A percentile compares a stretch with the other conserved stretches of the same genome.
Evolutionary conservation across 257 asterid genomes (phyloP).

Genomic region (Capsicum chinense): DNA sequence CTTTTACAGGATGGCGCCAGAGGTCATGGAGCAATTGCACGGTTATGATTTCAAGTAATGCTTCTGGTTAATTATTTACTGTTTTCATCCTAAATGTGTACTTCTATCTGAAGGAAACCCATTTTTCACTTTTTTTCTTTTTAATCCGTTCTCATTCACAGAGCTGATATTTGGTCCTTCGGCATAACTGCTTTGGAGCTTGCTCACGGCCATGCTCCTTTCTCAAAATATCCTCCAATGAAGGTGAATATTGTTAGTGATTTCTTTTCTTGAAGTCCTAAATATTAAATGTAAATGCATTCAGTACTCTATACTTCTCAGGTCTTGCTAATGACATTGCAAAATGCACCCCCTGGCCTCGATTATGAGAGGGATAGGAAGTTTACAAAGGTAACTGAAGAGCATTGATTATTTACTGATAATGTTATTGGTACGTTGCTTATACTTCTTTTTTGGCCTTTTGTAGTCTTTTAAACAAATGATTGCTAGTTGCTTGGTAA

Average conservation of each 20-base stretch:
- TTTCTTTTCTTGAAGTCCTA: slow-evolving; percentile 26
- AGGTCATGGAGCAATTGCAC: slow-evolving; percentile 95
- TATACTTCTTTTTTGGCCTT: slow-evolving; percentile 14
- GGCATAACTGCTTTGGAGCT: slow-evolving; percentile 99
- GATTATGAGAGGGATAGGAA: slow-evolving; percentile 95
- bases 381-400: slow-evolving; percentile 74
- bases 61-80: slow-evolving; percentile 40
- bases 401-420: neutral
- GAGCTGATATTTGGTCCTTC: slow-evolving; percentile 99
- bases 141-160: slow-evolving; percentile 32
- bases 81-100: slow-evolving; percentile 24
- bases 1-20: slow-evolving; percentile 97
- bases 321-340: slow-evolving; percentile 98
- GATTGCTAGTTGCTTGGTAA: slow-evolving; percentile 96
- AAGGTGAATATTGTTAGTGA: slow-evolving; percentile 57
- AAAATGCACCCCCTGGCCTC: slow-evolving; percentile 99
- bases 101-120: slow-evolving; percentile 23
- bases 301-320: slow-evolving; percentile 38
- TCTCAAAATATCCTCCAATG: slow-evolving; percentile 98
- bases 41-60: slow-evolving; percentile 95
- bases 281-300: slow-evolving; percentile 21
- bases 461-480: slow-evolving; percentile 90
- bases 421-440: neutral
- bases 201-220: slow-evolving; percentile 99
- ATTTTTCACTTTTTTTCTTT: slow-evolving; percentile 26